A percentile compares a stretch with the other conserved stretches of the same genome.
Evolutionary conservation across 208 protist species (phyloP).

Genomic region (Porcisia deanei): DNA sequence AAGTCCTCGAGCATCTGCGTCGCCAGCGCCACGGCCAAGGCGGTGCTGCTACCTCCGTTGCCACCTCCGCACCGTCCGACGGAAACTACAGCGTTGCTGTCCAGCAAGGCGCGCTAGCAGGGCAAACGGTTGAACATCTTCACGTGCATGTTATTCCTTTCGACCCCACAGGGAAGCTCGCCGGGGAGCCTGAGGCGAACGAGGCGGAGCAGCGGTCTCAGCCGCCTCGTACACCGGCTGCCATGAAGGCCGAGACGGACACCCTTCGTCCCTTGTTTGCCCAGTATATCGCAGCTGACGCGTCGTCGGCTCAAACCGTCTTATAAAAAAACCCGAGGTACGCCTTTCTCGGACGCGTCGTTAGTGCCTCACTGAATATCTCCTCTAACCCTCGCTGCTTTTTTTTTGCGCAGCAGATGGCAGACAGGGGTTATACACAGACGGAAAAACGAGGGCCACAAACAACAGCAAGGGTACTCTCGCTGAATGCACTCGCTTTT

Average conservation of each 20-base stretch:
- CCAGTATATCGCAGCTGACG: slow-evolving; percentile 13
- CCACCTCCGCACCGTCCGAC: neutral
- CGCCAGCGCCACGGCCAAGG: slow-evolving; percentile 2
- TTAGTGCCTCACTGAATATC: no score
- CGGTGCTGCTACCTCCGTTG: neutral
- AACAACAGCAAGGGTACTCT: neutral
- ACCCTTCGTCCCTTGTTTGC: slow-evolving; percentile 47
- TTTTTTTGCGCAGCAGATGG: neutral
- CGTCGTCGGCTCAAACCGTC: neutral
- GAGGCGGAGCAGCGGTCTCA: slow-evolving; percentile 56
- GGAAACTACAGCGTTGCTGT: slow-evolving; percentile 76
- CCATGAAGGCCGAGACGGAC: slow-evolving; percentile 67
- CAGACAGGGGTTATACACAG: neutral
- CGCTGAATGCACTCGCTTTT: neutral
- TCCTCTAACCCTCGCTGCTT: no score
- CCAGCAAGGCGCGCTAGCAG: slow-evolving; percentile 70
- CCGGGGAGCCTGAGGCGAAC: slow-evolving; percentile 68
- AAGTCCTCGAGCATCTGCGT: slow-evolving; percentile 50
- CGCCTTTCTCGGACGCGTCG: neutral
- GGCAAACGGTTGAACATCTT: slow-evolving; percentile 83
- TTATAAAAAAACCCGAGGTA: neutral
- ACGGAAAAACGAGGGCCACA: neutral
- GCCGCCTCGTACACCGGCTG: slow-evolving; percentile 41
- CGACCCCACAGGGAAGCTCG: slow-evolving; percentile 61
- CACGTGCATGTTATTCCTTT: slow-evolving; percentile 89